Conservation (phyloP, 345 rosid species). For the Corchorus capsularis region DNA sequence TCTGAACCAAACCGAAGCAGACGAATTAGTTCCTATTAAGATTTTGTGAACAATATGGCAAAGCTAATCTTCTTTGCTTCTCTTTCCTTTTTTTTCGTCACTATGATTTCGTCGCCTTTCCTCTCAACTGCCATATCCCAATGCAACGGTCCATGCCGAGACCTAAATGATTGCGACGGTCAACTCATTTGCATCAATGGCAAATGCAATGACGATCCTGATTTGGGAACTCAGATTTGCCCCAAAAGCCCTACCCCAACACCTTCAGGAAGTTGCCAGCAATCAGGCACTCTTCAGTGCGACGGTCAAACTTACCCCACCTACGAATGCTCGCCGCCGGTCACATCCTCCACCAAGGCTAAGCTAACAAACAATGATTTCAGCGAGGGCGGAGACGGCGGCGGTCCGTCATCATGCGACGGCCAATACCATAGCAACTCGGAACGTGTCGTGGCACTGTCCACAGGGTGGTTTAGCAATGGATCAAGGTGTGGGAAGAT, state of each 20-base stretch:
- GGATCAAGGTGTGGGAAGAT: too few relatives aligned
- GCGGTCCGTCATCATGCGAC: too few relatives aligned
- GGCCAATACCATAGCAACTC: too few relatives aligned
- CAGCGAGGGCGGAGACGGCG: slow-evolving; percentile 35
- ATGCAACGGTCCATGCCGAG: slow-evolving; percentile 40
- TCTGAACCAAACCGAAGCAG: too few relatives aligned
- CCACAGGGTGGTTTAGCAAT: too few relatives aligned
- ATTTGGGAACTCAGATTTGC: slow-evolving; percentile 36
- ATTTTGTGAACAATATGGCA: not conserved
- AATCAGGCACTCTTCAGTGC: slow-evolving; percentile 28
- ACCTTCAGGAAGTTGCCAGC: slow-evolving; percentile 10
- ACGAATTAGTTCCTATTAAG: not conserved
- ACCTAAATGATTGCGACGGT: slow-evolving; percentile 36
- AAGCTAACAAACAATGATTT: slow-evolving; percentile 38
- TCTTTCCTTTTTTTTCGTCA: slow-evolving; percentile 2
- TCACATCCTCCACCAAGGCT: slow-evolving; percentile 16
- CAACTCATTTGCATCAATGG: slow-evolving; percentile 43
- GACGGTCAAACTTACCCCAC: not conserved
- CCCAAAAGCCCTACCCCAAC: not conserved
- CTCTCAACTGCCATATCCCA: slow-evolving; percentile 34
- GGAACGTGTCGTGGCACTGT: too few relatives aligned
- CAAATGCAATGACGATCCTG: slow-evolving; percentile 41
- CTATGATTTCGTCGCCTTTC: not conserved
- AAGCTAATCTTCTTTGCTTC: not conserved
- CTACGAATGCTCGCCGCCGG: slow-evolving; percentile 38